Base-by-base conservation (phyloP, 1,139 yeast genomes). In the Blastobotrys malaysiensis region DNA sequence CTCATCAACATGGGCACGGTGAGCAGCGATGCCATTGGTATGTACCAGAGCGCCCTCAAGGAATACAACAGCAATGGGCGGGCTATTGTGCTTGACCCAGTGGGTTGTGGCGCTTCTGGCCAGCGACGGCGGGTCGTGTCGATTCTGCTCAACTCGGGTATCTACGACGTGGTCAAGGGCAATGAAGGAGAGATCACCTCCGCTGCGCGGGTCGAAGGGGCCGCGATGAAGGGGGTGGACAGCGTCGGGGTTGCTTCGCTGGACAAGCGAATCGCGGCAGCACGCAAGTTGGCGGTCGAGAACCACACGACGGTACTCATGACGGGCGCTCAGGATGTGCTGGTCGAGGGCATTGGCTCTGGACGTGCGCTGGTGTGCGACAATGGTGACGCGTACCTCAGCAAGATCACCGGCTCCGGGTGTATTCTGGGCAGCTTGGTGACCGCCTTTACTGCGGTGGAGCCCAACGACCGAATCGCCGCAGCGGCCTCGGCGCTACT, bases 41-140 rank as follows among this genome's bases (percentile, higher is more conserved):
- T 78, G 54, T 81, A 80, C 61, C 63, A 73, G 26, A 65, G 67
- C 5, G 96, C 95, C 0, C 69, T 86, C 44, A 63, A 66, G 5
- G 79, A 78, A 1, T 89, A 90, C 66, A 86, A 86, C 65, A 67
- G 67, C 22, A 64, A 71, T 16, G 80, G 81, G 7, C 76, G 77
- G 53, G 91, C 88, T 5, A 78, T 89, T 44, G 80, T 90, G 0
- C 84, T 86, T 62, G 98, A 91, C 66, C 98, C 97, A 0, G 97
- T 91, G 13, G 98, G 93, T 0, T 89, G 86, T 46, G 96, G 96
- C 26, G 97, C 97, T 0, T 78, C 96, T 0, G 59, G 65, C 1
- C 79, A 82, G 9, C 74, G 98, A 56, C 72, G 75, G 43, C 66
- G 69, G 2, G 74, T 82, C 26, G 78, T 83, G 52, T 69, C 74